Conservation (phyloP, 1,284 basidiomycete genomes). For the Ustanciosporium gigantosporum region DNA sequence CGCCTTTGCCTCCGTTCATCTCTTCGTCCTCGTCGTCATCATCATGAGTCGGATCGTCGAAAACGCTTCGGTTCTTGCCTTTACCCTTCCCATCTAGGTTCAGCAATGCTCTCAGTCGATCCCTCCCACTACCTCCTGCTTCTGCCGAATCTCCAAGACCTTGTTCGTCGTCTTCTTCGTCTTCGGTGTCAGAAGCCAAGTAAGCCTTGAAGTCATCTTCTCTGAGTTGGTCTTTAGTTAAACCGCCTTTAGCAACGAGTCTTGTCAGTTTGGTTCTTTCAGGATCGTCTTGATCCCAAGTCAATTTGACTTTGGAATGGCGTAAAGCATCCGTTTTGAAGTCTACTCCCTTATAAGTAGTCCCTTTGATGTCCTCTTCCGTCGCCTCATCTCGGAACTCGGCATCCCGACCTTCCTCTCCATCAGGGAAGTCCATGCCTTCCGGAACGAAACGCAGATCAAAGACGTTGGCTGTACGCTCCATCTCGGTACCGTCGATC, state of each 20-base stretch:
- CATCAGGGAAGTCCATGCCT: slow-evolving; percentile 77
- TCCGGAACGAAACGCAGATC: slow-evolving; percentile 73
- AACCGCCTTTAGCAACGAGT: slow-evolving; percentile 26
- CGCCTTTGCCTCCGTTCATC: slow-evolving; percentile 34
- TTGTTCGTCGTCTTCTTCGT: slow-evolving; percentile 28
- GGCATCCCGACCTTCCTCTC: slow-evolving; percentile 78
- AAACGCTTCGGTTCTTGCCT: slow-evolving; percentile 24
- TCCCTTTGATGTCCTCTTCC: slow-evolving; percentile 67
- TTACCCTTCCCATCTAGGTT: slow-evolving; percentile 32
- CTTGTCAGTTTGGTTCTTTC: slow-evolving; percentile 75
- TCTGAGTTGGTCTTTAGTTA: slow-evolving; percentile 43
- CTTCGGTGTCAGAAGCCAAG: slow-evolving; percentile 55
- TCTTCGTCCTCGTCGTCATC: slow-evolving; percentile 41
- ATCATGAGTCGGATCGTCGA: slow-evolving; percentile 39
- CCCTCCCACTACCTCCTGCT: slow-evolving; percentile 16
- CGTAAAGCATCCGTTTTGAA: slow-evolving; percentile 95
- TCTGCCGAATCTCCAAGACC: background rate
- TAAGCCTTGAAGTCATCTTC: slow-evolving; percentile 60
- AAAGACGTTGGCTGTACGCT: slow-evolving; percentile 94
- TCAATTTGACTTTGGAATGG: slow-evolving; percentile 95
- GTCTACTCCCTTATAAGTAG: slow-evolving; percentile 78
- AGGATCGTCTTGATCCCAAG: slow-evolving; percentile 98
- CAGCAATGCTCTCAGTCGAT: slow-evolving; percentile 52
- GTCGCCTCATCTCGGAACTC: slow-evolving; percentile 69
- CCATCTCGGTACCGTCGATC: slow-evolving; percentile 91